phyloP scores from a whole-genome alignment of 371 early-diverging fungal species.

The Mucor circinelloides region DNA sequence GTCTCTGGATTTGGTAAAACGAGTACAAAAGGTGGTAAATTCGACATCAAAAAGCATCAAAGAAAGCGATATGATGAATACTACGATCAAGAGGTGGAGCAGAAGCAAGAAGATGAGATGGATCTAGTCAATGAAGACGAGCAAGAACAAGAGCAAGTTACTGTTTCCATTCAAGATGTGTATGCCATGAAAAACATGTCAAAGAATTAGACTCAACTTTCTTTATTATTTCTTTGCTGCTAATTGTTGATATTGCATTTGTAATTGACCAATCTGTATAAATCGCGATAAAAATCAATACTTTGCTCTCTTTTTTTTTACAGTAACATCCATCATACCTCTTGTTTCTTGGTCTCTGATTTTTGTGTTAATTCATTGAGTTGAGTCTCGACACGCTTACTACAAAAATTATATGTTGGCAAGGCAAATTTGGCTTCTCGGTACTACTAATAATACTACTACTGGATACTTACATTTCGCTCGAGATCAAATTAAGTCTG shows the following conservation, averaged over 20 bases:
- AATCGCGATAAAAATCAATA: slow-evolving; percentile 7
- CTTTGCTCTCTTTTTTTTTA: background rate
- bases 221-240: slow-evolving; percentile 18
- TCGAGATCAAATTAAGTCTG: slow-evolving; percentile 87
- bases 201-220: background rate
- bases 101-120: background rate
- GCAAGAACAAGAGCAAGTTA: slow-evolving; percentile 8
- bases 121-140: slow-evolving; percentile 13
- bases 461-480: slow-evolving; percentile 76
- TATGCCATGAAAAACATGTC: slow-evolving; percentile 15
- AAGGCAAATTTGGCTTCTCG: background rate
- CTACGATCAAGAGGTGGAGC: slow-evolving; percentile 6
- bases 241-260: slow-evolving; percentile 37
- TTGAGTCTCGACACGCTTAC: slow-evolving; percentile 82
- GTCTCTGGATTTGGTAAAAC: slow-evolving; percentile 16
- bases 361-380: slow-evolving; percentile 78
- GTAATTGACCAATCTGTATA: slow-evolving; percentile 32
- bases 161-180: slow-evolving; percentile 2
- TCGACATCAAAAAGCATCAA: slow-evolving; percentile 21
- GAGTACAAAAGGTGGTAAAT: slow-evolving; percentile 30
- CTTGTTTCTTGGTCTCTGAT: slow-evolving; percentile 77
- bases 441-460: too few relatives aligned
- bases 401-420: slow-evolving; percentile 23
- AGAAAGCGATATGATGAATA: slow-evolving; percentile 12
- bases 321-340: slow-evolving; percentile 45